A percentile compares a stretch with the other conserved stretches of the same genome.
These are phyloP conservation scores for Hericium rajendrae DNA, from an alignment of 768 basidiomycete genomes.

Conservation along the genomic window DNA sequence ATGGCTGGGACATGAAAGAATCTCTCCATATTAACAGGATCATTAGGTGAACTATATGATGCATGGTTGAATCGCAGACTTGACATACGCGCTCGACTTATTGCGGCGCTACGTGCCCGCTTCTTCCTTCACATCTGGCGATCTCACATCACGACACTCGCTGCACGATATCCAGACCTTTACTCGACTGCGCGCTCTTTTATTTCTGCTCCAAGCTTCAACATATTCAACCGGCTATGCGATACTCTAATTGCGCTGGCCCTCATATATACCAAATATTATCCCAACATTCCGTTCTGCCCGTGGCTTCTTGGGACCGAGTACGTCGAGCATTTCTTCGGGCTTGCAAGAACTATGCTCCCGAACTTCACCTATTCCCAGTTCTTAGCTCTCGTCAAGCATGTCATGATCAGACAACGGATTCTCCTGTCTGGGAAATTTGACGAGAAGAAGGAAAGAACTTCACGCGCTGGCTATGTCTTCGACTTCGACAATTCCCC, in stretches of 20 bases:
- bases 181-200: slow-evolving; percentile 15
- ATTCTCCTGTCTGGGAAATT: slow-evolving; percentile 12
- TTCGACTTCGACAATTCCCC: slow-evolving; percentile 14
- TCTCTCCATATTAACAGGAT: no score
- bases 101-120: slow-evolving; percentile 3
- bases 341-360: slow-evolving; percentile 11
- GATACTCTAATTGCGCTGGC: slow-evolving; percentile 17
- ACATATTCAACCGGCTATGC: slow-evolving; percentile 21
- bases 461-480: slow-evolving; percentile 14
- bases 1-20: no score
- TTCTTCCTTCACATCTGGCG: slow-evolving; percentile 19
- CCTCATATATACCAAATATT: slow-evolving; percentile 12
- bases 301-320: slow-evolving; percentile 17
- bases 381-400: slow-evolving; percentile 18
- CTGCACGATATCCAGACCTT: slow-evolving; percentile 14
- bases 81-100: no score
- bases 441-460: slow-evolving; percentile 7
- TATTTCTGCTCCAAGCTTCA: slow-evolving; percentile 19
- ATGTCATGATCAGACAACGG: slow-evolving; percentile 19
- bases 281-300: slow-evolving; percentile 18
- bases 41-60: no score
- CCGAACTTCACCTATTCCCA: slow-evolving; percentile 22
- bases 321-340: slow-evolving; percentile 16
- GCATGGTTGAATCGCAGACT: no score
- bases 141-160: slow-evolving; percentile 9